Evolutionary conservation across 2,329 filamentous ascomycete species (phyloP), one percentile per base, ranked within the genome.

Genomic region (Colletotrichum camelliae): DNA sequence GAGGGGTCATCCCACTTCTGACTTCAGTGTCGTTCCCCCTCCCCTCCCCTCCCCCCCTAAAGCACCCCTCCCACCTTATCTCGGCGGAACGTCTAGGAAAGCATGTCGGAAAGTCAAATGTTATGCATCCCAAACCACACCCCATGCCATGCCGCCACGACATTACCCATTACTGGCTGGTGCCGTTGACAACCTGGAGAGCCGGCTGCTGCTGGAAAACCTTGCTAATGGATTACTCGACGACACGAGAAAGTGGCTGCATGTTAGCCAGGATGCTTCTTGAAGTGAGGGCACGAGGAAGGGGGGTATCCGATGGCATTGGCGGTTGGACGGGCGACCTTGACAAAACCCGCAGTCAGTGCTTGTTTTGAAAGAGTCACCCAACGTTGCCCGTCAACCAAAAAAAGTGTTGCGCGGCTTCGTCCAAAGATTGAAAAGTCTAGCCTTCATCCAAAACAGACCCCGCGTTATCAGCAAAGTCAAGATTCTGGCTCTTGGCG

Each of bases 381-480:
- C 18, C 43, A 60, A 75, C 33, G 55, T 57, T 62, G 62, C 55
- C 27, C n/a, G 24, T 16, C 43, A 24, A 21, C 29, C 5, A n/a
- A n/a, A 18, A 48, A 48, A 39, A 31, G 64, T 35, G 57, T 73
- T 75, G 69, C 57, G 73, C 39, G 64, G 73, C 73, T 68, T 68
- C 69, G 35, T 75, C 69, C 61, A 64, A 48, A 68, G 48, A 39
- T 18, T 35, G 27, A 18, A 62, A 57, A 67, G 55, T 61, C 57
- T 62, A 12, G 35, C 55, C 64, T 68, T 73, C 73, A 73, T 73
- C 73, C 70, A 64, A 75, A 75, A 75, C 73, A 31, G 70, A 73
- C 73, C 70, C 64, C 64, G 73, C 70, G 58, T 73, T 75, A 67
- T 75, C 72, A 72, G 62, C 69, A 75, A 75, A 71, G 62, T 55